phyloP scores from a whole-genome alignment of 331 rosid genomes.

The Erythrophleum ivorense region DNA sequence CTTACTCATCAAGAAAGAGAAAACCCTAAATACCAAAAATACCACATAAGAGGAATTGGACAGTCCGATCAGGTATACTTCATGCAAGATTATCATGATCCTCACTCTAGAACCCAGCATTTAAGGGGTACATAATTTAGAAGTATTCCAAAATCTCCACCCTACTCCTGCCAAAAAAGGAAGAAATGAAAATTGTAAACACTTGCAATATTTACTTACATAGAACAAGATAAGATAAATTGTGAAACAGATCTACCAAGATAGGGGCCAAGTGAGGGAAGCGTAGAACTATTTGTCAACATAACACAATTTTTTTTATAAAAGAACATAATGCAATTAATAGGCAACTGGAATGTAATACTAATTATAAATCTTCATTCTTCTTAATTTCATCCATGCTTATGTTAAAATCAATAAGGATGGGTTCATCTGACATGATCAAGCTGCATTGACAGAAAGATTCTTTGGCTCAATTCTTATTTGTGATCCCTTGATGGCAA shows the following conservation, averaged over 20 bases:
- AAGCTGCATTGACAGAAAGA: not conserved
- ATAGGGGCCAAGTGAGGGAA: not conserved
- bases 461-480: not conserved
- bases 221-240: not conserved
- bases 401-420: not conserved
- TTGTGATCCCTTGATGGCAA: not conserved
- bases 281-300: not conserved
- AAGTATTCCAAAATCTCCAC: conserved; percentile 5
- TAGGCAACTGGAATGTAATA: not conserved
- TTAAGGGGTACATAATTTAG: conserved; percentile 13
- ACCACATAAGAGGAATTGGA: not conserved
- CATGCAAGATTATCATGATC: conserved; percentile 1
- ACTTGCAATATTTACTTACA: conserved; percentile 9
- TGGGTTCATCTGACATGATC: not conserved
- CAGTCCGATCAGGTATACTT: conserved; percentile 22
- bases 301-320: not conserved
- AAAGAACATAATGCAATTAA: not conserved
- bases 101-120: conserved; percentile 22
- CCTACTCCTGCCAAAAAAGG: conserved; percentile 45
- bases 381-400: not conserved
- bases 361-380: not conserved
- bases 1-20: conserved; percentile 5
- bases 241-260: conserved; percentile 2
- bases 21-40: not conserved
- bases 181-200: not conserved